These are phyloP conservation scores for Theobroma grandiflorum DNA, from an alignment of 441 rosid species.

Conservation along the genomic window DNA sequence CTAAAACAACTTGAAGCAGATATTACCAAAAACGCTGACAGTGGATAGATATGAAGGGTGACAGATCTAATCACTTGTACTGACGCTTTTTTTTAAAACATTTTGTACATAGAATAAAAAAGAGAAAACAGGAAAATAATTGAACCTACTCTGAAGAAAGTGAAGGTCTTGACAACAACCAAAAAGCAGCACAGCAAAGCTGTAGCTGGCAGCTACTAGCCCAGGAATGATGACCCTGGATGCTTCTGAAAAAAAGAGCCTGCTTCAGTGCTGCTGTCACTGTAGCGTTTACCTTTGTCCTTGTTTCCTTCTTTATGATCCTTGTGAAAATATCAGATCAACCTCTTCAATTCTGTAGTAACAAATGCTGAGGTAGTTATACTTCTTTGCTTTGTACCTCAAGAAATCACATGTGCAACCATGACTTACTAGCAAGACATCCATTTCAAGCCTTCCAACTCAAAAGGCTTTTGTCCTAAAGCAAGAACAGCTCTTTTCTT, in stretches of 20 bases:
- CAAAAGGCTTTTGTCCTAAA: background rate
- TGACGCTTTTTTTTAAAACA: background rate
- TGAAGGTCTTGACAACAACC: background rate
- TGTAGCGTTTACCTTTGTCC: conserved; percentile 1
- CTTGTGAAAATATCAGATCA: background rate
- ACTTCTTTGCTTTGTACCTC: background rate
- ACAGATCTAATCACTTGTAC: background rate
- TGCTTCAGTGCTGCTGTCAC: background rate
- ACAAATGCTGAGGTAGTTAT: background rate
- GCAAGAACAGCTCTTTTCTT: background rate
- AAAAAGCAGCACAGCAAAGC: background rate
- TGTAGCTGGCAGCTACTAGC: conserved; percentile 25
- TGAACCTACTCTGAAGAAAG: background rate
- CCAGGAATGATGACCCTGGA: conserved; percentile 4
- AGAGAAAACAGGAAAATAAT: background rate
- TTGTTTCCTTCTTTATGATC: background rate
- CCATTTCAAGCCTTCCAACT: background rate
- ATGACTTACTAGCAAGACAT: background rate
- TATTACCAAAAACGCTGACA: background rate
- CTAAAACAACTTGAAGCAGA: background rate
- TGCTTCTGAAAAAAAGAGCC: conserved; percentile 11
- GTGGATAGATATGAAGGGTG: background rate
- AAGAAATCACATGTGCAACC: background rate
- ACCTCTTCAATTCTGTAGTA: background rate
- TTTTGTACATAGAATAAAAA: background rate